Evolutionary conservation across 305 asterid genomes (phyloP), one percentile per base, ranked within the genome.

Genomic region (Withania somnifera): DNA sequence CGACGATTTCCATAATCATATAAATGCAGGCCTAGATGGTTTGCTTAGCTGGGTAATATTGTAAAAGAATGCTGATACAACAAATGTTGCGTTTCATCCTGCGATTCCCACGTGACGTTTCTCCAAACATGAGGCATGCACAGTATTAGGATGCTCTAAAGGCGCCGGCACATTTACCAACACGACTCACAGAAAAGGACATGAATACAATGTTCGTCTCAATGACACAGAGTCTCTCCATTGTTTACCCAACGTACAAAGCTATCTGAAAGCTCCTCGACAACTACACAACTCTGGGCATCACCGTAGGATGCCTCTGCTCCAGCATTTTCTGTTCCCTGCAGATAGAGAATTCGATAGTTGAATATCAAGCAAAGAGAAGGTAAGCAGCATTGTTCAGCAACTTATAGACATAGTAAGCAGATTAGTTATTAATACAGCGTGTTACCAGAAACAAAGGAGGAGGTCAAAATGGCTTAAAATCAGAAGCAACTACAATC

Each of bases 171-270:
- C 53, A 28, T 51, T 66, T 61, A 52, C 82, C 36, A 11, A 19
- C 24, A 36, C 71, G 10, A n/a, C 20, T 60, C 64, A 61, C 58
- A 2, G 66, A 64, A n/a, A 32, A 61, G 76, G 76, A 75, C 15
- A 26, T 50, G 36, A 75, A 26, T 75, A 75, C 79, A 50, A 50
- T 17, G 28, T 73, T 84, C 82, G 40, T 34, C 80, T 93, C 89
- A 94, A 83, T 90, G 95, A 84, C 95, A 91, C 4, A 95, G 84
- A 47, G 98, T 82, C 89, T 95, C 99, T 73, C 98, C 98, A 19
- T 34, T 50, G 38, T 84, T 89, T 79, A 95, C 97, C 99, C 99
- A 95, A 9, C 82, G 89, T 79, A 85, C 97, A 88, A 95, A 95
- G 86, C 90, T 91, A 85, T 92, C 97, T 7, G 99, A 90, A 89